Conservation (phyloP, 164 flowering plant genomes). For the Vitis rotundifolia region DNA sequence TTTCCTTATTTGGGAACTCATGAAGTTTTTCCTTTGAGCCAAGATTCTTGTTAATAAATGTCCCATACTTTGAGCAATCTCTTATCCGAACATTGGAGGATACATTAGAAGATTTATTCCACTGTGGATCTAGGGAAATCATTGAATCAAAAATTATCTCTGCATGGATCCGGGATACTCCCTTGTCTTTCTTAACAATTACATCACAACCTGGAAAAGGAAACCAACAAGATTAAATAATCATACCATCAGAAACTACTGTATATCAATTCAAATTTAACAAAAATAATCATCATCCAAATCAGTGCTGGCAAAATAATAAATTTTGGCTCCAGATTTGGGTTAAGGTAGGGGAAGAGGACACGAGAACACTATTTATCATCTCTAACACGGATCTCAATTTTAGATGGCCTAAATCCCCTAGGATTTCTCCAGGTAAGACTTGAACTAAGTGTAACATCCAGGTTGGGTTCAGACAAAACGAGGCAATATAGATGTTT, state of each 20-base stretch:
- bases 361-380: background rate
- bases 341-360: background rate
- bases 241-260: background rate
- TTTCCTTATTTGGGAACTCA: conserved; percentile 60
- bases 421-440: background rate
- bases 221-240: background rate
- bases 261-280: background rate
- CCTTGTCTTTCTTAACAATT: conserved; percentile 75
- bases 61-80: conserved; percentile 89
- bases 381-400: background rate
- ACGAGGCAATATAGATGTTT: too few species aligned
- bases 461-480: background rate
- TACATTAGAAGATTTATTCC: conserved; percentile 27
- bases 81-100: conserved; percentile 46
- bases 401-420: background rate
- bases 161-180: conserved; percentile 84
- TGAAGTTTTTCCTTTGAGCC: conserved; percentile 54
- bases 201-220: conserved; percentile 75
- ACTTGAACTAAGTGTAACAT: background rate
- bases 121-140: conserved; percentile 33
- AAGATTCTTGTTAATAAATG: conserved; percentile 48
- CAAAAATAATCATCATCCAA: background rate
- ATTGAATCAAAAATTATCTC: conserved; percentile 68
- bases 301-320: background rate
- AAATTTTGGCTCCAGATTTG: background rate